Evolutionary conservation across 345 rosid genomes (phyloP).

Genomic region (Gossypium turneri): DNA sequence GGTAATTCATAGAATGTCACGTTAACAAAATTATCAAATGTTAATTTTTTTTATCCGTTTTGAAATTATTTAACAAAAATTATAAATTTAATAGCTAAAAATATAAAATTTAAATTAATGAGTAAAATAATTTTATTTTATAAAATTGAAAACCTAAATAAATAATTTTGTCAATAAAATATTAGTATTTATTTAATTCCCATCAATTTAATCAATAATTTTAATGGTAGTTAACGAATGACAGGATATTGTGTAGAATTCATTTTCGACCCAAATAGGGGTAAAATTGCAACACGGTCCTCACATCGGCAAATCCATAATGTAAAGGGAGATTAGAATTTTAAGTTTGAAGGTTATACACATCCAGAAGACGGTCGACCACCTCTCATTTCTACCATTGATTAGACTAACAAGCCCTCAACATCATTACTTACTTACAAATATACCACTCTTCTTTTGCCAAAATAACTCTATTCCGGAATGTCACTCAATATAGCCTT

Average conservation of each 20-base stretch:
- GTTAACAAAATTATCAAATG: too few species aligned
- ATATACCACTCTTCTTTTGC: constrained; percentile 12
- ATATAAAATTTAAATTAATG: too few species aligned
- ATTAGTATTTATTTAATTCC: too few species aligned
- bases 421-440: constrained; percentile 26
- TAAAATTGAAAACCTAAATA: too few species aligned
- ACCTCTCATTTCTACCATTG: not conserved
- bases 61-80: too few species aligned
- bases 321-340: not conserved
- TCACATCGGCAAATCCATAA: constrained; percentile 9
- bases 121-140: too few species aligned
- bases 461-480: constrained; percentile 46
- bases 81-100: too few species aligned
- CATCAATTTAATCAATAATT: too few species aligned
- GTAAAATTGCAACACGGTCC: constrained; percentile 44
- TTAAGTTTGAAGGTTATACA: not conserved
- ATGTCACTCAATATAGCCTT: constrained; percentile 61
- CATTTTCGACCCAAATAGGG: constrained; percentile 33
- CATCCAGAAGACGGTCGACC: not conserved
- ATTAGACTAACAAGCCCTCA: constrained; percentile 23
- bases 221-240: not conserved
- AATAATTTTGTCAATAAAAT: too few species aligned
- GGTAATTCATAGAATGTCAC: too few species aligned
- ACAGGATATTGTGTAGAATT: not conserved
- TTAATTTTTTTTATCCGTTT: too few species aligned